A percentile compares a stretch with the other conserved stretches of the same genome.
phyloP scores from a whole-genome alignment of 345 rosid species.

The Moricandia arvensis region DNA sequence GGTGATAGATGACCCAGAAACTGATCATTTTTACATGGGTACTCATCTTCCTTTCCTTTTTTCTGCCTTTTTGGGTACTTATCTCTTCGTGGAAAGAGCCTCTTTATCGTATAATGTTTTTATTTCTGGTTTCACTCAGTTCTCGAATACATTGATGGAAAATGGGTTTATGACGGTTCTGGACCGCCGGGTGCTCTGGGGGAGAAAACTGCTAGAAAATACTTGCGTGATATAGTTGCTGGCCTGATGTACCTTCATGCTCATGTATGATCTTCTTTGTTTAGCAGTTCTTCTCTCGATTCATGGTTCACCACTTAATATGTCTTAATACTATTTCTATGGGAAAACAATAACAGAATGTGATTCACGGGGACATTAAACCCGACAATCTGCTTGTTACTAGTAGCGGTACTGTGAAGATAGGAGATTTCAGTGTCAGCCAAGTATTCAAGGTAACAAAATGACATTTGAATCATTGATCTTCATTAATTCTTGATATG shows the following conservation, averaged over 20 bases:
- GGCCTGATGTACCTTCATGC: conserved; percentile 94
- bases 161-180: conserved; percentile 69
- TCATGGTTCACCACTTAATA: conserved; percentile 3
- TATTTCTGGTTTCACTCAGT: conserved; percentile 45
- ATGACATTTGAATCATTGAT: background rate
- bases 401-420: conserved; percentile 71
- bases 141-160: conserved; percentile 93
- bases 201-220: conserved; percentile 82
- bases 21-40: conserved; percentile 99
- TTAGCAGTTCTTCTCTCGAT: background rate
- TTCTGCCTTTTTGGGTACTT: conserved; percentile 14
- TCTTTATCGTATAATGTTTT: background rate
- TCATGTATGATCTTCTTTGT: conserved; percentile 59
- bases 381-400: conserved; percentile 97
- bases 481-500: background rate
- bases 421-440: conserved; percentile 97
- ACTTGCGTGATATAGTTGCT: conserved; percentile 76
- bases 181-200: conserved; percentile 61
- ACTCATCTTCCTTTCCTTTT: conserved; percentile 30
- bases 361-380: conserved; percentile 96
- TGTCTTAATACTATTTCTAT: conserved; percentile 14
- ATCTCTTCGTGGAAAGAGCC: background rate
- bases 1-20: conserved; percentile 95
- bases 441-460: conserved; percentile 50
- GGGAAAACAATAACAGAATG: conserved; percentile 49